Base-by-base conservation (phyloP, 2,329 filamentous ascomycete genomes). In the Tetracladium maxilliforme region DNA sequence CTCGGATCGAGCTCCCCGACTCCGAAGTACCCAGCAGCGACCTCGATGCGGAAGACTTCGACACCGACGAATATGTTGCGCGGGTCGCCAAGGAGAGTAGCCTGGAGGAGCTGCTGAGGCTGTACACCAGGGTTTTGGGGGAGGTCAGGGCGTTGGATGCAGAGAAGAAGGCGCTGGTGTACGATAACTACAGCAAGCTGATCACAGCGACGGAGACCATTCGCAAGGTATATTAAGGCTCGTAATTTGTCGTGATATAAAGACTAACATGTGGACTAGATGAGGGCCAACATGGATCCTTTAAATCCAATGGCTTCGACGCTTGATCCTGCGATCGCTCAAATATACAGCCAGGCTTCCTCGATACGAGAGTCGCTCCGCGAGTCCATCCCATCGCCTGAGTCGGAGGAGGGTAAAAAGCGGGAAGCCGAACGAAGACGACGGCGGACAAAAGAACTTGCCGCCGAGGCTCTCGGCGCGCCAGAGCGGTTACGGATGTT, bases 141-240 rank as follows among this genome's bases (percentile, higher is more conserved):
- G 87, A 95, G 53, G 87, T 93, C 23, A 60, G 84, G 19, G 86
- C 82, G 3, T 61, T 98, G 11, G 90, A 95, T 43, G 87, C 87
- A 14, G 90, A 98, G 61, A 79, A 90, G 50, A 98, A 98, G 54
- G 86, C 87, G 3, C 56, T 98, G 33, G 90, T 98, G 5, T 98
- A 98, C 49, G 87, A 98, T 48, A 98, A 98, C 47, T 98, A 95
- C 51, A 90, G 79, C 38, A 95, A 95, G 54, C 56, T 98, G 37
- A 94, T 98, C 37, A 70, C 77, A n/a, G 90, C 90, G 2, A 94
- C 92, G 8, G 87, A 93, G 50, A 95, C 87, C 4, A 98, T 98
- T 42, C 69, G 80, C 24, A 83, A 81, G n/a, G n/a, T n/a, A n/a
- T n/a, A n/a, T n/a, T n/a, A n/a, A n/a, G n/a, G n/a, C n/a, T n/a